Evolutionary conservation across 1,284 basidiomycete species (phyloP), one percentile per base, ranked within the genome.

Genomic region (Malassezia brasiliensis): DNA sequence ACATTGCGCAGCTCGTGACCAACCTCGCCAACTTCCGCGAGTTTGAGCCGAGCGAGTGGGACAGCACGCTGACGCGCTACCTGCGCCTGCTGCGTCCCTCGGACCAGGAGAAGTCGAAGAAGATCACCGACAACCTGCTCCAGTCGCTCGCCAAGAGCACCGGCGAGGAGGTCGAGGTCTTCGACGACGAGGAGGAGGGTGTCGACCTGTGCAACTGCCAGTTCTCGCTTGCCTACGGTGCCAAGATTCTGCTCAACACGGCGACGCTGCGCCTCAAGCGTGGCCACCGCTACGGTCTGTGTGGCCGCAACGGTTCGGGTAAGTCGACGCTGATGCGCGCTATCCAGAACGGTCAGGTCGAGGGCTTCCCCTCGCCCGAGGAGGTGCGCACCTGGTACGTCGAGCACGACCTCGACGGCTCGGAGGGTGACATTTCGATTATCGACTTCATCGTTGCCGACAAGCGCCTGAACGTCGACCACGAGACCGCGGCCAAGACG

Each of bases 161-260:
- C 37, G 71, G 72, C 57, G 72, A 73, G 57, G 57, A 63, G 30
- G 72, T 68, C 56, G 72, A 74, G 63, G 64, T 72, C 61, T 73
- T 74, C 39, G 72, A 74, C 12, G 72, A 74, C 65, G 72, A 74
- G 64, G 72, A 74, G 65, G 72, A 74, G 66, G 72, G 72, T 37
- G 69, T 69, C 53, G 72, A 74, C 59, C 65, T 74, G 35, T 74
- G 72, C 65, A 74, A 74, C 70, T 74, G 72, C 53, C 71, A 73
- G 62, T 74, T 74, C 70, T 74, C 72, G 53, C 71, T 74, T 55
- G 72, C 72, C 48, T 74, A 74, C 65, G 72, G 72, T 70, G 72
- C 72, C 66, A 74, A 74, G 71, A 74, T 74, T 50, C 62, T 74
- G 50, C 69, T 74, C 58, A 74, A 74, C 71, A 74, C 72, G 25